Evolutionary conservation across 495 filamentous ascomycete species (phyloP).

Genomic region (Daldinia decipiens): DNA sequence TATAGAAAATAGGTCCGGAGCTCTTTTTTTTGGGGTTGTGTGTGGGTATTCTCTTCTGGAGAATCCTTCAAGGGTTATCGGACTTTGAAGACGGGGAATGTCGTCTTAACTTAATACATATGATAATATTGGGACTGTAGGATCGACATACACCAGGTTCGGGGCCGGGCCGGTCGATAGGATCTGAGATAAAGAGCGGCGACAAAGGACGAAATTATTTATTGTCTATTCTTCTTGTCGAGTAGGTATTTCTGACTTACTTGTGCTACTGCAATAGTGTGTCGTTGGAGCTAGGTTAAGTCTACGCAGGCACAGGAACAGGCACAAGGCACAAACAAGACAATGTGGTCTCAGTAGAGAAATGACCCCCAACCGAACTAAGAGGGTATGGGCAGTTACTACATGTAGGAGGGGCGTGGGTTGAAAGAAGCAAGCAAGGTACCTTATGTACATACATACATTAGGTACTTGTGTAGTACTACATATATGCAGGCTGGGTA

Average conservation of each 20-base stretch:
- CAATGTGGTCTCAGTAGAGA: slow-evolving; percentile 12
- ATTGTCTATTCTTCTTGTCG: slow-evolving; percentile 11
- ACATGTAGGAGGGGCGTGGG: neutral
- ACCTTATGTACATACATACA: no score
- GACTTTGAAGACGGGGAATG: slow-evolving; percentile 15
- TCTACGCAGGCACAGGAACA: slow-evolving; percentile 16
- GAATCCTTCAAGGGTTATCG: slow-evolving; percentile 22
- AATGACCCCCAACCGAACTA: slow-evolving; percentile 17
- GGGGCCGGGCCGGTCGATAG: slow-evolving; percentile 13
- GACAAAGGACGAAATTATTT: neutral
- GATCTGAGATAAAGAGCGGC: slow-evolving; percentile 8
- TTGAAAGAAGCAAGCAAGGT: neutral
- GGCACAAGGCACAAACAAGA: slow-evolving; percentile 13
- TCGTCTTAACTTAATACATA: slow-evolving; percentile 20
- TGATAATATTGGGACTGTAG: slow-evolving; percentile 18
- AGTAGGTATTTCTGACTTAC: slow-evolving; percentile 6
- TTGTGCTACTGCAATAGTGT: slow-evolving; percentile 8
- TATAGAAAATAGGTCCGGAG: slow-evolving; percentile 6
- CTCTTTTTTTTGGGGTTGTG: slow-evolving; percentile 29
- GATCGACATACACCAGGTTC: slow-evolving; percentile 19
- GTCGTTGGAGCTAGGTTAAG: slow-evolving; percentile 7
- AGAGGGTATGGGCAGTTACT: slow-evolving; percentile 6
- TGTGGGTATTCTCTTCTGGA: slow-evolving; percentile 26
- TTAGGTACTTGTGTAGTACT: neutral
- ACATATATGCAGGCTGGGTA: neutral